Conservation (phyloP, 805 yeast species). For the Candida vaughaniae region DNA sequence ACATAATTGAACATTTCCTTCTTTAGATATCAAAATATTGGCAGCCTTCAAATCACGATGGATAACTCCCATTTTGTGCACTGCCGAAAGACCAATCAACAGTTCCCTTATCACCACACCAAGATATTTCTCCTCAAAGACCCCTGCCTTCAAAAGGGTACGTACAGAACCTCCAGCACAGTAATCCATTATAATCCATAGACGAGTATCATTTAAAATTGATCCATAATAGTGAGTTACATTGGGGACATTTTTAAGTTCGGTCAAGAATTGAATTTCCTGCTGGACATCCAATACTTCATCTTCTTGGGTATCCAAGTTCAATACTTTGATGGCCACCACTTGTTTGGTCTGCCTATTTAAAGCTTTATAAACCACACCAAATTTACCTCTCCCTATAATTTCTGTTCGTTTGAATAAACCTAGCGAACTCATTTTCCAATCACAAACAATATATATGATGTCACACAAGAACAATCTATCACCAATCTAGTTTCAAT, state of each 20-base stretch:
- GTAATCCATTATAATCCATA: slow-evolving; percentile 97
- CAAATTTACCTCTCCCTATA: slow-evolving; percentile 95
- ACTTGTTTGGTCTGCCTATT: slow-evolving; percentile 68
- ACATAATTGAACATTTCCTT: slow-evolving; percentile 87
- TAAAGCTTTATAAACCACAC: slow-evolving; percentile 89
- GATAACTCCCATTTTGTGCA: slow-evolving; percentile 87
- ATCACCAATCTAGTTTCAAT: no score
- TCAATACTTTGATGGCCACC: slow-evolving; percentile 90
- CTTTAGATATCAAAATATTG: slow-evolving; percentile 82
- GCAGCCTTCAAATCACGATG: slow-evolving; percentile 98
- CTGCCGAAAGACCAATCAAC: slow-evolving; percentile 70
- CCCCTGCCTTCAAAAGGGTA: slow-evolving; percentile 82
- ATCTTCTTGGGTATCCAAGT: slow-evolving; percentile 88
- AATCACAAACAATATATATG: no score
- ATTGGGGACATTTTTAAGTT: slow-evolving; percentile 81
- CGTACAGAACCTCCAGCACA: slow-evolving; percentile 96
- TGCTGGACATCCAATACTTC: slow-evolving; percentile 94
- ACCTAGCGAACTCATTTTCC: slow-evolving; percentile 5
- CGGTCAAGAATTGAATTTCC: slow-evolving; percentile 84
- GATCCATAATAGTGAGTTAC: slow-evolving; percentile 92
- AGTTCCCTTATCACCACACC: slow-evolving; percentile 85
- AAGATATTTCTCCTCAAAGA: slow-evolving; percentile 78
- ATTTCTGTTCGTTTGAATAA: slow-evolving; percentile 71
- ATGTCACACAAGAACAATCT: no score
- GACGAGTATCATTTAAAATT: slow-evolving; percentile 78